Conservation (phyloP, 805 yeast genomes). For the Ogataea methylovora region DNA sequence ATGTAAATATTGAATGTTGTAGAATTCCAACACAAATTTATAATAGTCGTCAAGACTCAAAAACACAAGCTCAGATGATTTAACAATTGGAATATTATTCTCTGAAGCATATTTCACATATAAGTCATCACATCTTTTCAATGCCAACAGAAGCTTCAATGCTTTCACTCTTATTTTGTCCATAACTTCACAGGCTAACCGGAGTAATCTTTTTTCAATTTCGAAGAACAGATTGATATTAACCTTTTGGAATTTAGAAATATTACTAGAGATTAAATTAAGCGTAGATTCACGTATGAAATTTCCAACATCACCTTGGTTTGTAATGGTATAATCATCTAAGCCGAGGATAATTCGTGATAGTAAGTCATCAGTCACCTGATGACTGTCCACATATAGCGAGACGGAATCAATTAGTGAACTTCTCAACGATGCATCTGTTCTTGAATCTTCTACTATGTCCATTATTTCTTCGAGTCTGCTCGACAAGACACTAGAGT, state of each 20-base stretch:
- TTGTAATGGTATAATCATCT: conserved; percentile 71
- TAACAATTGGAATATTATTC: neutral
- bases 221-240: conserved; percentile 4
- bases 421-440: conserved; percentile 23
- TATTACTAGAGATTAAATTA: conserved; percentile 26
- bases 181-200: conserved; percentile 59
- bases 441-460: conserved; percentile 17
- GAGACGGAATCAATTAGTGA: conserved; percentile 19
- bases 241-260: conserved; percentile 6
- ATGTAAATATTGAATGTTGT: conserved; percentile 4
- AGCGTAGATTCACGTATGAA: conserved; percentile 52
- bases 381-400: conserved; percentile 12
- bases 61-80: conserved; percentile 7
- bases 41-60: conserved; percentile 20
- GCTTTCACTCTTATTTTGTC: conserved; percentile 44
- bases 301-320: conserved; percentile 91
- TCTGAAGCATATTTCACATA: conserved; percentile 3
- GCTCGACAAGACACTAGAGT: conserved; percentile 8
- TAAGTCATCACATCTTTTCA: conserved; percentile 15
- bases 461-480: conserved; percentile 17
- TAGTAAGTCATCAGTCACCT: conserved; percentile 6
- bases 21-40: conserved; percentile 16
- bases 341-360: conserved; percentile 30
- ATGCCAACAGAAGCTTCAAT: conserved; percentile 25
- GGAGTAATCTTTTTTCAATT: conserved; percentile 31